Base-by-base conservation (phyloP, 1,284 basidiomycete genomes). In the Ceratobasidium sp. region DNA sequence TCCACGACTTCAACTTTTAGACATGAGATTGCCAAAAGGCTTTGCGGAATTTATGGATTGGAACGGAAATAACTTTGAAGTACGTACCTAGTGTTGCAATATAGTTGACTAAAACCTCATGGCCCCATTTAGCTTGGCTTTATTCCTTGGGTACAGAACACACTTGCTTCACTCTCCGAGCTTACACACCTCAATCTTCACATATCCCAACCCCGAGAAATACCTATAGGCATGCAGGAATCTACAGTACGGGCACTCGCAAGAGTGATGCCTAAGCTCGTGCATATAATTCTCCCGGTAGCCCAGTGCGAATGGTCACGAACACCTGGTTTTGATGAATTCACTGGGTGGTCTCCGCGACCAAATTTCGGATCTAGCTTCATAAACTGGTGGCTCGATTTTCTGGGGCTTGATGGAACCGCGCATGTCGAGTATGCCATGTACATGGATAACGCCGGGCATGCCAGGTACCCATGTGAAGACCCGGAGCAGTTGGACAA, bases 371-470 rank as follows among this genome's bases (percentile, higher is more conserved):
- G 46, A 67, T n/a, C 3, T 34, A 9, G 15, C 25, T 51, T 46
- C 3, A 32, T 67, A n/a, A 44, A 67, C 17, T 67, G 65, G 65
- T 67, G 65, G 65, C 65, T 67, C 13, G 65, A 67, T 52, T 37
- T 67, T 49, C 49, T 67, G 37, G 59, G n/a, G 43, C 34, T 62
- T 11, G 59, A 62, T 43, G 59, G 34, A 19, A 32, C 59, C 29
- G 56, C 56, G 11, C 56, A 59, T 29, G 56, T 59, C 7, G 15
- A 15, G 13, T 59, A 59, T 59, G 56, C 17, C 22, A n/a, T n/a
- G 25, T 34, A 59, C 34, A 15, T 59, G 22, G 15, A 25, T 32
- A 25, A 13, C 11, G 32, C 4, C 19, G 56, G 32, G 25, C 9
- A 32, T 59, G 34, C 34, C 29, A 34, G 32, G 13, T 32, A 62